Evolutionary conservation across 208 protist genomes (phyloP), one percentile per base, ranked within the genome.

Genomic region (Tetramitus jugosus): DNA sequence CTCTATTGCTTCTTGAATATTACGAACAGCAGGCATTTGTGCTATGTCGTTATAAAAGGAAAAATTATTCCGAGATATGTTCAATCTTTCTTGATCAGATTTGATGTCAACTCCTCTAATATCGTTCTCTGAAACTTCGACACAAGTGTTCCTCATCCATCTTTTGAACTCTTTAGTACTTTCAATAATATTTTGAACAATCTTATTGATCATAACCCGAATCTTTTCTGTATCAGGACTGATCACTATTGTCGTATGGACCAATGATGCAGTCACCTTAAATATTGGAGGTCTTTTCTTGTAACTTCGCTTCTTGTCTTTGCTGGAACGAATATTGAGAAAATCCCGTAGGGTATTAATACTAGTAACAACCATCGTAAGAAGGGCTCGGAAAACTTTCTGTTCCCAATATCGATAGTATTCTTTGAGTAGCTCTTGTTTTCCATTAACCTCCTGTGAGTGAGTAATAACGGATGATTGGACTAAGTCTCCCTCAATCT

Each of bases 381-480:
- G 89, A 43, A 98, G 86, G 1, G 95, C 95, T 39, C 88, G 85
- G 90, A 92, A 98, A 78, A 98, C 92, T 60, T 92, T 82, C 45
- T 88, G 81, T 85, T 98, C 95, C 96, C 96, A 98, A 86, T 97
- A 87, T 29, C 80, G 72, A 85, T 98, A 98, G 87, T 98, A 98
- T 69, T 84, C 90, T 29, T 80, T 81, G 72, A 98, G 86, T n/a
- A 60, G 77, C 33, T 86, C 81, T 81, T 90, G 91, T 77, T 90
- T 92, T n/a, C 94, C 93, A 14, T 91, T 93, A 82, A 94, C 91
- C 26, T 77, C 79, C 20, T 56, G 10, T 26, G 64, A 10, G 20
- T 46, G 14, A 40, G 20, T 20, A 17, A 67, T 62, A 62, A 69
- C 37, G 77, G 53, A 61, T 26, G 72, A 29, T 31, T 80, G 53